Evolutionary conservation across 805 yeast genomes (phyloP).

Genomic region (Yarrowia yakushimensis): DNA sequence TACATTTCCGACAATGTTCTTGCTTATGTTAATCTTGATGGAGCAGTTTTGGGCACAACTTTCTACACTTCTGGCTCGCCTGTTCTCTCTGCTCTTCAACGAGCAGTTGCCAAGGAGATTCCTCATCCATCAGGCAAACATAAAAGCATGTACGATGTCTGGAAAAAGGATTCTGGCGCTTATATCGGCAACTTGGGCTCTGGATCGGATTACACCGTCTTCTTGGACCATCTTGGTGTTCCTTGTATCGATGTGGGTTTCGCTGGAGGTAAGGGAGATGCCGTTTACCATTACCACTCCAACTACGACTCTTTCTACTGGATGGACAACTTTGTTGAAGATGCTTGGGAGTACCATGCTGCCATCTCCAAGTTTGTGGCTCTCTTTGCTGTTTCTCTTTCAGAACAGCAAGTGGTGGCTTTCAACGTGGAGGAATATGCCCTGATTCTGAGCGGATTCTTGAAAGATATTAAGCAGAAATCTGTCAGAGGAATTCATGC

Average conservation of each 20-base stretch:
- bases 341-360: slow-evolving; percentile 58
- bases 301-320: slow-evolving; percentile 69
- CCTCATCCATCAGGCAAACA: slow-evolving; percentile 44
- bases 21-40: slow-evolving; percentile 70
- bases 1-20: slow-evolving; percentile 49
- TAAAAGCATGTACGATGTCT: slow-evolving; percentile 37
- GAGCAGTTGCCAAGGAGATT: slow-evolving; percentile 45
- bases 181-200: slow-evolving; percentile 54
- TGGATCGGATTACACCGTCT: slow-evolving; percentile 61
- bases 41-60: slow-evolving; percentile 54
- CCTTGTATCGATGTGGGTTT: slow-evolving; percentile 58
- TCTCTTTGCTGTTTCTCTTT: slow-evolving; percentile 45
- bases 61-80: slow-evolving; percentile 61
- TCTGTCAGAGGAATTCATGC: slow-evolving; percentile 37
- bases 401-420: slow-evolving; percentile 48
- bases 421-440: slow-evolving; percentile 47
- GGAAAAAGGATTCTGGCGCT: slow-evolving; percentile 36
- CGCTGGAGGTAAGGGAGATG: slow-evolving; percentile 43
- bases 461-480: slow-evolving; percentile 38
- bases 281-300: slow-evolving; percentile 74
- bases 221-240: slow-evolving; percentile 43
- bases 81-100: slow-evolving; percentile 47
- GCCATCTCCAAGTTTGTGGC: slow-evolving; percentile 54
- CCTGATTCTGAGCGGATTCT: slow-evolving; percentile 39
- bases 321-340: slow-evolving; percentile 64